Evolutionary conservation across 805 yeast genomes (phyloP), one percentile per base, ranked within the genome.

Genomic region (Cyberlindnera nakhonratchasimensis): DNA sequence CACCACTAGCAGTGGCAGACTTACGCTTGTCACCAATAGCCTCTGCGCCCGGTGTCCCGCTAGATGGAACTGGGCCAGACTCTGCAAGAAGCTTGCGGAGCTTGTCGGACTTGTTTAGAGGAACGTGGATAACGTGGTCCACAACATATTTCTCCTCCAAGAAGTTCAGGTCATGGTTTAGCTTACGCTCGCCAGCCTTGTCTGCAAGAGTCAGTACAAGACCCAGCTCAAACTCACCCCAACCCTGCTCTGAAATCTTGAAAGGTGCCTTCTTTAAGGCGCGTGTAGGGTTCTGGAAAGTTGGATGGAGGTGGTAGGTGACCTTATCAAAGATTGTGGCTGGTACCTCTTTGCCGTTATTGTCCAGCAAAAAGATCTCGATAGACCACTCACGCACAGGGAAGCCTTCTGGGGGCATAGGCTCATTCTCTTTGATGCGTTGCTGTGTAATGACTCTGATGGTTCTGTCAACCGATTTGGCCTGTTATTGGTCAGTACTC

Each of bases 191-290:
- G 37, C 98, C 98, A 41, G 82, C 85, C 59, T 84, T 86, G 46
- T 95, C 98, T 16, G 82, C 73, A 34, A 86, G 68, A 47, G 84
- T 84, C 32, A 90, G 70, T 25, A 85, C 74, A 47, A 93, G 81
- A 29, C 86, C 86, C 61, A 93, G 75, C 59, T 90, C 96, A 58
- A 91, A 91, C 53, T 91, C 98, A 62, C 98, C 99, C 98, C 99
- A 91, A 39, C 99, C 99, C 67, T 87, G 82, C 63, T 91, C 99
- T 57, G 80, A 86, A 43, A 91, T 83, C 58, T 67, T 76, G 67
- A 90, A 91, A 10, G 99, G 99, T 9, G 85, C 77, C 57, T 81
- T 82, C 58, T 85, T 86, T 59, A 88, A 63, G 11, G 83, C 72
- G 62, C 97, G 77, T 50, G 77, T 82, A 10, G 98, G 98, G 62